Percentiles rank a stretch among this genome's conserved stretches.
Evolutionary conservation across 2,329 filamentous ascomycete genomes (phyloP).

Genomic region (Pseudogymnoascus destructans): DNA sequence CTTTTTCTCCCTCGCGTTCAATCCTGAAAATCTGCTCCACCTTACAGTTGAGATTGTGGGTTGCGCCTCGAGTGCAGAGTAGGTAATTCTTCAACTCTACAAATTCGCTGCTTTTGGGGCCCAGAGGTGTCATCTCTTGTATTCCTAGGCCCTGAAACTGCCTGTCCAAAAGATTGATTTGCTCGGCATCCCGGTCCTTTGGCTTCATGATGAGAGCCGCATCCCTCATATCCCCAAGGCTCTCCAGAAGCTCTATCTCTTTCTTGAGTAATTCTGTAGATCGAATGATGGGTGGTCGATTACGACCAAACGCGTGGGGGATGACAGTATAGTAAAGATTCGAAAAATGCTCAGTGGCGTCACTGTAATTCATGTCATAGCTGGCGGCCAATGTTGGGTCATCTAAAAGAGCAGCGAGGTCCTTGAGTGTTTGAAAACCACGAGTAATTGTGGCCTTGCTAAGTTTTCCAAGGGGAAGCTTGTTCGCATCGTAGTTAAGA

Average conservation of each 20-base stretch:
- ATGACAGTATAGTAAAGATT: conserved; percentile 73
- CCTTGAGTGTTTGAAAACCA: conserved; percentile 66
- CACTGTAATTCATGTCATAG: conserved; percentile 29
- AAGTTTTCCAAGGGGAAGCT: conserved; percentile 72
- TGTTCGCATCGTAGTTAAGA: conserved; percentile 60
- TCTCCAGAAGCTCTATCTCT: conserved; percentile 70
- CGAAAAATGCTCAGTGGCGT: conserved; percentile 49
- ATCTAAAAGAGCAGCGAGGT: conserved; percentile 55
- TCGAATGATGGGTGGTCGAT: conserved; percentile 55
- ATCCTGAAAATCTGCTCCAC: conserved; percentile 73
- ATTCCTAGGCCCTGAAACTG: conserved; percentile 61
- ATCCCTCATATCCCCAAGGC: conserved; percentile 74
- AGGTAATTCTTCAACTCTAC: conserved; percentile 53
- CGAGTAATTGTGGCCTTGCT: conserved; percentile 63
- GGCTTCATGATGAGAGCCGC: conserved; percentile 65
- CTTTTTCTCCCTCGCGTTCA: conserved; percentile 57
- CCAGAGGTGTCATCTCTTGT: conserved; percentile 55
- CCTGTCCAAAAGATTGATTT: conserved; percentile 53
- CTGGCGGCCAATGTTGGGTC: conserved; percentile 34
- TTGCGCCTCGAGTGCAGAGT: conserved; percentile 48
- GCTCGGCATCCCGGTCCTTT: conserved; percentile 36
- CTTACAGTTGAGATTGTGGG: conserved; percentile 47
- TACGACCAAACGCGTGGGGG: conserved; percentile 67
- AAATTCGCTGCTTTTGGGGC: conserved; percentile 41
- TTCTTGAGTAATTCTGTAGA: conserved; percentile 46